phyloP scores from a whole-genome alignment of 306 rosid species.

The Quercus suber region DNA sequence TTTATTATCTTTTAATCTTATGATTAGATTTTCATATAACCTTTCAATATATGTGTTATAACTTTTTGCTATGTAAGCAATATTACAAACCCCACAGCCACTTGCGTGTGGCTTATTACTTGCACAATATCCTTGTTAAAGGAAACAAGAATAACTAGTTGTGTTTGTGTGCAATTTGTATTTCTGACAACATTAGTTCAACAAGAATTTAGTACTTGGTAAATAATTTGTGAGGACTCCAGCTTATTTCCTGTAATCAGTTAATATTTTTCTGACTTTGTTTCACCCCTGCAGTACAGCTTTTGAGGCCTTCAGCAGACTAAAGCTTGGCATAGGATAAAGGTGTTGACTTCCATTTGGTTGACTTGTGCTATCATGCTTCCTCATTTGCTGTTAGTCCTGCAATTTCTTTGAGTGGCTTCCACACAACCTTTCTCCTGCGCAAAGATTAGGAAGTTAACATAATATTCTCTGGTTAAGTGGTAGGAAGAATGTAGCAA shows the following conservation, averaged over 20 bases:
- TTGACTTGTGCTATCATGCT: constrained; percentile 14
- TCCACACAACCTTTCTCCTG: constrained; percentile 93
- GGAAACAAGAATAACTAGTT: too few relatives aligned
- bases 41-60: too few relatives aligned
- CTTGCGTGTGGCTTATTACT: too few relatives aligned
- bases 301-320: constrained; percentile 9
- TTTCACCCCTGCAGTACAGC: background rate
- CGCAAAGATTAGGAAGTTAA: background rate
- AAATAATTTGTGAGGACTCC: too few relatives aligned
- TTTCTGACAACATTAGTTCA: constrained; percentile 6
- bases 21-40: too few relatives aligned
- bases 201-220: constrained; percentile 11
- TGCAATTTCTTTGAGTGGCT: constrained; percentile 75
- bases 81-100: too few relatives aligned
- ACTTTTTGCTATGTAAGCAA: too few relatives aligned
- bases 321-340: background rate
- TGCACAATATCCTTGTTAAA: too few relatives aligned
- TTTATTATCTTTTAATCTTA: background rate
- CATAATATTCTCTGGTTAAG: background rate
- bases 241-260: too few relatives aligned
- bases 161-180: background rate
- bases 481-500: background rate
- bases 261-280: background rate
- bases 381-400: constrained; percentile 48
- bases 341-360: constrained; percentile 1